Evolutionary conservation across 1,284 basidiomycete genomes (phyloP), one percentile per base, ranked within the genome.

Genomic region (Moesziomyces parantarcticus): DNA sequence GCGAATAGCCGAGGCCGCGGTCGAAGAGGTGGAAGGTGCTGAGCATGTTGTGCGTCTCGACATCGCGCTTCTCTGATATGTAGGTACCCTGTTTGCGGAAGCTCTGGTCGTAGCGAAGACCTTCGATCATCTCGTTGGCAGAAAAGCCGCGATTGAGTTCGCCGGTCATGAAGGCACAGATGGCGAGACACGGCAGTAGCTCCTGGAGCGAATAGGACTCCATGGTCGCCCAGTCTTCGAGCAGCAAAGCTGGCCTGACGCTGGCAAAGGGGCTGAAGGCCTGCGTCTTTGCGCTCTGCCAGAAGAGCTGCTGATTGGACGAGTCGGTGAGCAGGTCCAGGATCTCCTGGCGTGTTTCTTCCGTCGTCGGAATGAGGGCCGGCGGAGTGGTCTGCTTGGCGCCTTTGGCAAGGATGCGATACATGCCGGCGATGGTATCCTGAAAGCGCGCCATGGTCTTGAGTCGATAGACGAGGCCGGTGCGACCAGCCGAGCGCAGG

Each of bases 211-310:
- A 68, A 36, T 56, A 63, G 11, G 65, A 74, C 43, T 74, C 71
- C 41, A 74, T 61, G 50, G 54, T 64, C 18, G 61, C 53, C 71
- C 71, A 74, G 25, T 68, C 71, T 29, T 74, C 71, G 29, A 69
- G 58, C 22, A 74, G 45, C 40, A 73, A 36, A 1, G 70, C 58
- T 25, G 70, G 64, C 10, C 70, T 48, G 6, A 73, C 64, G 36
- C 52, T 67, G 22, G 64, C 62, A 46, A 67, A 73, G 5, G 54
- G 53, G 20, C 58, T 61, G 41, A 73, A 73, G 13, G 56, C 71
- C 22, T 63, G 69, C 10, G 46, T 22, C 45, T 72, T 72, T 32
- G 47, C 40, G 10, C 49, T 25, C 23, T 72, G 58, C 69, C 69
- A 72, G 10, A 62, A 21, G 13, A 58, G 45, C 47, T 61, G 62